Base-by-base conservation (phyloP, 441 rosid genomes). In the Breynia disticha region DNA sequence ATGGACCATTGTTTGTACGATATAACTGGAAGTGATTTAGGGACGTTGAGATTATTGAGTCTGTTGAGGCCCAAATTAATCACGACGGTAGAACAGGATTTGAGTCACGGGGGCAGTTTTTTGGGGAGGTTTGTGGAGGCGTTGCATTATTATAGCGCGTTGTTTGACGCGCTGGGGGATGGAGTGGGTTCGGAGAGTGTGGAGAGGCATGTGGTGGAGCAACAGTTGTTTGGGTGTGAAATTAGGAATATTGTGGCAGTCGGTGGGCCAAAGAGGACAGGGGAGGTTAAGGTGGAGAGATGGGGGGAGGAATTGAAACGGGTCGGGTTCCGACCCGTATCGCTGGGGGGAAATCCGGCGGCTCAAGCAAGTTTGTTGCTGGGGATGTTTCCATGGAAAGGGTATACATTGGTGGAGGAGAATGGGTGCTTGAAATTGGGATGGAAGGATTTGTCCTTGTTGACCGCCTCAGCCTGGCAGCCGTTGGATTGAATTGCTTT, bases 1-100 rank as follows among this genome's bases (percentile, higher is more conserved):
- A 89, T 86, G 95, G 93, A 89, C 37, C 97, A 89, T 57, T 78
- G 94, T 59, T 28, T 89, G 46, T 89, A 84, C 59, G 95, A 89
- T 57, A 66, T 89, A 21, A 82, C 87, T 0, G 97, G 95, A 19
- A 76, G 79, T 51, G 88, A 86, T 65, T 20, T 73, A 3, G 81
- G 72, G 48, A 72, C 93, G 51, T 35, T 89, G 61, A 69, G 77
- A 66, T 38, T 80, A 56, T 39, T 89, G 70, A 39, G 74, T 61
- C 39, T 75, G 74, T 7, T 86, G 59, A 70, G 75, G 60, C 97
- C 95, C 16, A 86, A 75, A 61, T 56, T 89, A 61, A 63, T 89
- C 49, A 89, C 94, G 54, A 74, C 77, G 67, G 90, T 86, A 18
- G 95, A 89, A 62, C 97, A 86, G 49, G 97, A 89, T 53, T 60